These are phyloP conservation scores for Waitea zeae DNA, from an alignment of 1,284 basidiomycete species.

Conservation along the genomic window DNA sequence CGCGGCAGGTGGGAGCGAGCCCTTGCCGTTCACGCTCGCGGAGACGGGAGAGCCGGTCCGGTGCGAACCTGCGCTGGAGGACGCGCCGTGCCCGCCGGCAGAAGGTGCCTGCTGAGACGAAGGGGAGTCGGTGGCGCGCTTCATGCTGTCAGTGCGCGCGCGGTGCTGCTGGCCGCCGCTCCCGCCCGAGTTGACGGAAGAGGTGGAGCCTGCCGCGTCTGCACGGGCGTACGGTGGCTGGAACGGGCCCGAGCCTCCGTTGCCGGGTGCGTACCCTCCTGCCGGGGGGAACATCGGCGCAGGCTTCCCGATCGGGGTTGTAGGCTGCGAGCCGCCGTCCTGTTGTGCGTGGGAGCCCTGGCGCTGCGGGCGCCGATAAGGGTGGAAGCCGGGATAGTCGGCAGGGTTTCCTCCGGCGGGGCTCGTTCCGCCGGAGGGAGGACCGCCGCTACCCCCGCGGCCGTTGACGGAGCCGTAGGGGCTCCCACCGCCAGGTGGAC, in stretches of 20 bases:
- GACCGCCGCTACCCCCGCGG: no score
- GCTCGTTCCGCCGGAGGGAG: no score
- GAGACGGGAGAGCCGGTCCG: slow-evolving; percentile 9
- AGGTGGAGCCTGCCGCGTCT: slow-evolving; percentile 58
- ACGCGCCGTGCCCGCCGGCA: slow-evolving; percentile 9
- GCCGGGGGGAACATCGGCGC: no score
- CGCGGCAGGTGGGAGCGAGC: slow-evolving; percentile 5
- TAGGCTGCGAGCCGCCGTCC: slow-evolving; percentile 12
- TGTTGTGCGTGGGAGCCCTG: slow-evolving; percentile 16
- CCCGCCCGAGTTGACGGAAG: slow-evolving; percentile 52
- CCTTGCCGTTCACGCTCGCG: not conserved
- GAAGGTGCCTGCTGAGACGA: slow-evolving; percentile 10
- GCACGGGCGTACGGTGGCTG: slow-evolving; percentile 54
- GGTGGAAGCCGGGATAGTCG: slow-evolving; percentile 53
- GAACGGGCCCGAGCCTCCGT: slow-evolving; percentile 22
- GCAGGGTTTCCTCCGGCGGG: no score
- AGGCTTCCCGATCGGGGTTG: slow-evolving; percentile 1
- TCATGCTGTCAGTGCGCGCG: slow-evolving; percentile 41
- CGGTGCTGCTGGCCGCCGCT: slow-evolving; percentile 31
- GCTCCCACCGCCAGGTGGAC: no score
- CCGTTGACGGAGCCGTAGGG: no score
- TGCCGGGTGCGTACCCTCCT: no score
- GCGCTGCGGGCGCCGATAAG: slow-evolving; percentile 58
- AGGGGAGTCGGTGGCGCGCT: slow-evolving; percentile 7
- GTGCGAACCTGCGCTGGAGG: slow-evolving; percentile 15